Conservation (phyloP, 1,139 yeast species). For the Hansenula sp. region DNA sequence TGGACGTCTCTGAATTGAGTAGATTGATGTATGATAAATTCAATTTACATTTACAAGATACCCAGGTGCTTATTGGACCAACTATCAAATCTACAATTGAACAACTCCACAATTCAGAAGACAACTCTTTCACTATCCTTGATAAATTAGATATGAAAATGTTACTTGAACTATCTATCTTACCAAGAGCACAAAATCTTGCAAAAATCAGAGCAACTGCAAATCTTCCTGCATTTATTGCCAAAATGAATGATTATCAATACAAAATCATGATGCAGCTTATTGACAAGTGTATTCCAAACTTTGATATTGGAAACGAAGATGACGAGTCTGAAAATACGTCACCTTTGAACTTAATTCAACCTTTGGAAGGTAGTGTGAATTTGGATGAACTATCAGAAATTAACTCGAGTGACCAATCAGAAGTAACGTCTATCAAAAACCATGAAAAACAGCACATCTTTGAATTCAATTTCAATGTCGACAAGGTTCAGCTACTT, state of each 20-base stretch:
- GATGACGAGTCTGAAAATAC: conserved; percentile 15
- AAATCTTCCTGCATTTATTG: conserved; percentile 67
- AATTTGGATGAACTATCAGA: conserved; percentile 17
- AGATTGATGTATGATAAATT: conserved; percentile 89
- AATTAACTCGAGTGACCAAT: conserved; percentile 13
- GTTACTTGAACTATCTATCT: conserved; percentile 73
- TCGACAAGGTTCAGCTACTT: conserved; percentile 59
- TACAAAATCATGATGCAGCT: conserved; percentile 83
- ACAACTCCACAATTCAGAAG: conserved; percentile 51
- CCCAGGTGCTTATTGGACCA: conserved; percentile 86
- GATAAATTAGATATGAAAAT: conserved; percentile 76
- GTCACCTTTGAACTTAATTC: conserved; percentile 10
- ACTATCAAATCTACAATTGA: conserved; percentile 72
- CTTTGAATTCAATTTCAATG: conserved; percentile 68
- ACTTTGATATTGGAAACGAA: conserved; percentile 33
- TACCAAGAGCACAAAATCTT: conserved; percentile 74
- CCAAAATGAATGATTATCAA: conserved; percentile 82
- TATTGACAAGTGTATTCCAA: conserved; percentile 68
- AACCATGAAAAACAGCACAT: conserved; percentile 44
- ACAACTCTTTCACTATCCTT: conserved; percentile 44
- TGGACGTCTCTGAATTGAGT: conserved; percentile 70
- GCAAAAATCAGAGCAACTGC: conserved; percentile 76
- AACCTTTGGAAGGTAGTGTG: conserved; percentile 4
- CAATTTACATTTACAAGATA: conserved; percentile 71
- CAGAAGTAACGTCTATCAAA: conserved; percentile 2